phyloP scores from a whole-genome alignment of 2,329 filamentous ascomycete genomes.

The Mycosphaerelloides madeirae region DNA sequence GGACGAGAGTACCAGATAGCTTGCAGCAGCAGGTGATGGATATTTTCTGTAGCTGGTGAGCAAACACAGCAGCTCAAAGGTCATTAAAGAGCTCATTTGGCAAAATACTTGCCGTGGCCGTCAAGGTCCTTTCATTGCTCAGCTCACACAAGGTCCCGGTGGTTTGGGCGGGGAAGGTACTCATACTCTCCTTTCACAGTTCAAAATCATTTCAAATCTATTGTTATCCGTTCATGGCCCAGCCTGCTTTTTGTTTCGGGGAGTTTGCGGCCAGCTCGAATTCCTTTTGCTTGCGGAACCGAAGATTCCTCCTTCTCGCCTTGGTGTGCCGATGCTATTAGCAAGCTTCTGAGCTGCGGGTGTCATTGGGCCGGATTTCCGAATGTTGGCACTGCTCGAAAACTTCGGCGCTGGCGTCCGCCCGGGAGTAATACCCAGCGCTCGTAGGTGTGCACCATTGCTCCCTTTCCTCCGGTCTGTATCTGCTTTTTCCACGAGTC shows the following conservation, averaged over 20 bases:
- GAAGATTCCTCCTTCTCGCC: conserved; percentile 19
- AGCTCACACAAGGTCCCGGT: neutral
- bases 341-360: conserved; percentile 69
- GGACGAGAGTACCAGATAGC: too few relatives aligned
- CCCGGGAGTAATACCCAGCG: conserved; percentile 40
- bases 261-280: conserved; percentile 19
- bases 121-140: neutral
- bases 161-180: neutral
- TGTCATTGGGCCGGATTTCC: conserved; percentile 53
- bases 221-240: conserved; percentile 5
- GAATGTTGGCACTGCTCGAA: conserved; percentile 50
- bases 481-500: conserved; percentile 78
- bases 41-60: too few relatives aligned
- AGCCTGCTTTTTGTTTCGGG: conserved; percentile 13
- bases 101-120: neutral
- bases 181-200: too few relatives aligned
- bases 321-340: conserved; percentile 53
- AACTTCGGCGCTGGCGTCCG: conserved; percentile 64
- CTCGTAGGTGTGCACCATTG: conserved; percentile 33
- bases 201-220: neutral
- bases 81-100: too few relatives aligned
- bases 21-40: too few relatives aligned
- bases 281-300: conserved; percentile 4
- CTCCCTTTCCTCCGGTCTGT: conserved; percentile 63
- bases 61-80: too few relatives aligned